Base-by-base conservation (phyloP, 1,139 yeast genomes). In the Pichia sp. region DNA sequence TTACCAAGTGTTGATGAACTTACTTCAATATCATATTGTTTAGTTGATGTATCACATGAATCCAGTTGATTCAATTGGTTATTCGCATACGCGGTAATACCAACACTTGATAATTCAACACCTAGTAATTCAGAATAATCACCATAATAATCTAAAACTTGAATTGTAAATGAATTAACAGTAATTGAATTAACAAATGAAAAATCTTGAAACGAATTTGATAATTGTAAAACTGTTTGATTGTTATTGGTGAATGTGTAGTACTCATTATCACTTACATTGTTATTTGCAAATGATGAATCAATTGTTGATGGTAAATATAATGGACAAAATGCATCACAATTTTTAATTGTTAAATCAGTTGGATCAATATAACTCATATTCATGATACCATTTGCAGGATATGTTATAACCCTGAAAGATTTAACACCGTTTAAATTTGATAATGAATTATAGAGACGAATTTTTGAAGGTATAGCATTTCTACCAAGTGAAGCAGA, bases 281-380 rank as follows among this genome's bases (percentile, higher is more conserved):
- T 44, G 16, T 45, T 25, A 7, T 39, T 42, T 5, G 48, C 25
- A 16, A 63, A 46, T 27, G 76, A 50, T 8, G 56, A 49, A 2
- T 62, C 46, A 18, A 69, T 67, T 1, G 71, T 65, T 0, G 73
- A 54, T 10, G 68, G 62, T 27, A 71, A 67, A 5, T 68, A 62
- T 42, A 86, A 68, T 0, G 97, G 95, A 67, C 99, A 93, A 77
- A 80, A 85, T 1, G 96, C 95, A 67, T 90, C 96, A 73, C 99
- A 93, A 58, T 69, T 71, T 5, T 71, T 64, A 9, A 80, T 49
- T 31, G 73, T 71, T 52, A 84, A 81, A 1, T 89, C 76, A 1
- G 67, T 60, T 3, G 96, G 95, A 64, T 91, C 95, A 38, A 86
- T 72, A 63, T 89, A 93, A 0, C 96, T 83, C 59, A 93, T 70